Base-by-base conservation (phyloP, 345 rosid genomes). In the Ceriops decandra region DNA sequence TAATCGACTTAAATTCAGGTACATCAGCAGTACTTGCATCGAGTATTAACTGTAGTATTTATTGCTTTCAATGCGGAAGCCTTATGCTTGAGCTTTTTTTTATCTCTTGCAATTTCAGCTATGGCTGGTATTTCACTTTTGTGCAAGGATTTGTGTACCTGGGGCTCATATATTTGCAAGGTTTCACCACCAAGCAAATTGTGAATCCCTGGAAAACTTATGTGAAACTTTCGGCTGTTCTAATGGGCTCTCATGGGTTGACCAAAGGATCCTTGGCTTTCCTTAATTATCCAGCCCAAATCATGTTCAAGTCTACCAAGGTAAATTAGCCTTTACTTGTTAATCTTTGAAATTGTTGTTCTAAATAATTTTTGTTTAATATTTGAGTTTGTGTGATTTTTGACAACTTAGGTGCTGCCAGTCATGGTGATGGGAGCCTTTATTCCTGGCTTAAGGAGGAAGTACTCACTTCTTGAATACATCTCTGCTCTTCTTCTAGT, bases 381-480 rank as follows among this genome's bases (percentile, higher is more conserved):
- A 42, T 42, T 17, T 42, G 16, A 3, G 4, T 42, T 42, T 42
- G 17, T 42, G 49, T 42, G 49, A n/a, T 13, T 63, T 20, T 70
- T 63, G 68, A 28, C 21, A 38, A 81, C 57, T 19, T 72, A 90
- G 98, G 97, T 95, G 52, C 70, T 95, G 67, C 99, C 99, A 2
- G 99, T 95, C 26, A 95, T 95, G 99, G 66, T 95, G 61, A 95
- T 91, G 96, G 99, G 96, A 27, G 95, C 99, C 4, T 95, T 95
- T 68, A 87, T 95, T 64, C 97, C 99, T 0, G 99, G 99, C 6
- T 68, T 95, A 58, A 83, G 96, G 73, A 83, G 97, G 72, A 95
- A 90, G 72, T 91, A 95, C 60, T 91, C 99, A 0, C 53, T 75
- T 72, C 89, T 87, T 21, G 99, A 95, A 71, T 95, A 95, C 61